Percentiles rank a stretch among this genome's conserved stretches.
phyloP scores from a whole-genome alignment of 192 early-diverging fungal genomes.

The Entrophospora sp. region DNA sequence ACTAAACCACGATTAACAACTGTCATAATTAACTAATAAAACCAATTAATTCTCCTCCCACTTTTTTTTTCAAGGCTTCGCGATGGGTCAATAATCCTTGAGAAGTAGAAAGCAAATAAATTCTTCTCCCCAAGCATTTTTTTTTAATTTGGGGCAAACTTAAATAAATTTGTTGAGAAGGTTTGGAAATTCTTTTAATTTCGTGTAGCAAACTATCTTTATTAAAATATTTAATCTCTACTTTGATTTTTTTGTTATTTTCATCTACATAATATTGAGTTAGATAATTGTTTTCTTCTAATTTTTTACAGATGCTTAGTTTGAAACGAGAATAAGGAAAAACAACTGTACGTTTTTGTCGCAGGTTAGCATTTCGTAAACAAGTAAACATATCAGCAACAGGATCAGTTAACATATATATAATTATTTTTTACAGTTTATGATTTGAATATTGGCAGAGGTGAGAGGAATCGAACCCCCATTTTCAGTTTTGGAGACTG shows the following conservation, averaged over 20 bases:
- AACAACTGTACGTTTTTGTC: background rate
- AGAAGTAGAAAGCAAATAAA: background rate
- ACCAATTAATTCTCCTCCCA: background rate
- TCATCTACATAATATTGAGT: background rate
- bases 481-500: too few species aligned
- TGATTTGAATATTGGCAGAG: too few species aligned
- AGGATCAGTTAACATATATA: background rate
- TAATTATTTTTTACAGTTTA: background rate
- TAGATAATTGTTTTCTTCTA: background rate
- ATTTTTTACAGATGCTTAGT: background rate
- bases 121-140: background rate
- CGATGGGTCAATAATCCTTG: background rate
- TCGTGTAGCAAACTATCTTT: background rate
- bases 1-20: too few species aligned
- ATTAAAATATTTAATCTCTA: background rate
- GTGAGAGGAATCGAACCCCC: too few species aligned
- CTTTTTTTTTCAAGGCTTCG: background rate
- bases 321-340: conserved; percentile 1
- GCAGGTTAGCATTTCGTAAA: background rate
- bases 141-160: too few species aligned
- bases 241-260: background rate
- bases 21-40: conserved; percentile 15
- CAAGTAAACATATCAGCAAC: background rate
- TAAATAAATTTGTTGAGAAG: conserved; percentile 6
- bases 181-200: background rate